A percentile compares a stretch with the other conserved stretches of the same genome.
phyloP scores from a whole-genome alignment of 2,329 filamentous ascomycete genomes.

The Aspergillus hiratsukae region DNA sequence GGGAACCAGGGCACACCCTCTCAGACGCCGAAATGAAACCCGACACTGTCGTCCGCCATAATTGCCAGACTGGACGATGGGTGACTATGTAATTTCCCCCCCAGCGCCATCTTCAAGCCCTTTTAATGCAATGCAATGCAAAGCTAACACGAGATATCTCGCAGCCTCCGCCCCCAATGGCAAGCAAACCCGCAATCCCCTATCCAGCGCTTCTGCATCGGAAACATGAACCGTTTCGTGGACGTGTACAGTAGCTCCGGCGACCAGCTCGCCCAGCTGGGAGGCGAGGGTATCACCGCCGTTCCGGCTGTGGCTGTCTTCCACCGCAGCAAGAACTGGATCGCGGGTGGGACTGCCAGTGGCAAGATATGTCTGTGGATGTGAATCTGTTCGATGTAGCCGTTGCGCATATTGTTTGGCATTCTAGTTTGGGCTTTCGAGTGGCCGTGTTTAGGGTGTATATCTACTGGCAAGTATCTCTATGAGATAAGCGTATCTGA shows the following conservation, averaged over 20 bases:
- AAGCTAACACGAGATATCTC: not conserved
- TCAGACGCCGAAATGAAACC: slow-evolving; percentile 64
- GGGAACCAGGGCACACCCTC: slow-evolving; percentile 57
- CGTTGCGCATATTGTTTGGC: not conserved
- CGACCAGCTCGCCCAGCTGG: slow-evolving; percentile 82
- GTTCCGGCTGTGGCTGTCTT: slow-evolving; percentile 91
- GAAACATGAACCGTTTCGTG: slow-evolving; percentile 97
- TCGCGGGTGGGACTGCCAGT: slow-evolving; percentile 84
- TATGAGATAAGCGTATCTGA: not conserved
- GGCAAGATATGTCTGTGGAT: slow-evolving; percentile 92
- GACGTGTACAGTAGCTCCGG: slow-evolving; percentile 81
- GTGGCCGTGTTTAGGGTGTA: not conserved
- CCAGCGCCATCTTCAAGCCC: not conserved
- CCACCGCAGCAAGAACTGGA: slow-evolving; percentile 83
- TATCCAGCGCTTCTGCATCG: slow-evolving; percentile 83
- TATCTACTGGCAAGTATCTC: not conserved
- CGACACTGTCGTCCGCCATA: slow-evolving; percentile 67
- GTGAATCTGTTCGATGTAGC: slow-evolving; percentile 38
- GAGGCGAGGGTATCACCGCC: slow-evolving; percentile 85
- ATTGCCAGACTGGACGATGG: slow-evolving; percentile 94
- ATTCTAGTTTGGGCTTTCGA: not conserved
- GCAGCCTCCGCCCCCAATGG: slow-evolving; percentile 77
- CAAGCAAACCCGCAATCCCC: slow-evolving; percentile 72
- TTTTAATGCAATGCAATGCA: not conserved
- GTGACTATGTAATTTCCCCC: slow-evolving; percentile 65